Evolutionary conservation across 257 asterid genomes (phyloP).

Genomic region (Solanum chiquidenum): DNA sequence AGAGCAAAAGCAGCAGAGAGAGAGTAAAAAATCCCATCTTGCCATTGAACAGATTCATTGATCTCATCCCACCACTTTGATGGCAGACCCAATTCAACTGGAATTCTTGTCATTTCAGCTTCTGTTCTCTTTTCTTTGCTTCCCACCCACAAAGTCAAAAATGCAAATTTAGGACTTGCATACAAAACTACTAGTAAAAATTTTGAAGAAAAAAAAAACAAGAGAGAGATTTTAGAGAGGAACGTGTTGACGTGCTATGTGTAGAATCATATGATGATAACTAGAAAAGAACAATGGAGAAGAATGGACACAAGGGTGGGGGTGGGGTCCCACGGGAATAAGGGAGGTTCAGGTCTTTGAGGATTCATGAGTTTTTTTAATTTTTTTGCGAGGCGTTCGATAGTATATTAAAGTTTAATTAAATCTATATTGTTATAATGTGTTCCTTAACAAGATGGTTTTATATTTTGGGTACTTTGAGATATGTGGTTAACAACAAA

Average conservation of each 20-base stretch:
- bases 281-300: background rate
- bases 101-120: slow-evolving; percentile 40
- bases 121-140: background rate
- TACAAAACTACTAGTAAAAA: background rate
- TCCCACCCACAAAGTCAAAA: background rate
- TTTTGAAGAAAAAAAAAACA: background rate
- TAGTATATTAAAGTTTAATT: too few species aligned
- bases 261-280: background rate
- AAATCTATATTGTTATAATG: too few species aligned
- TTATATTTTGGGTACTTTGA: too few species aligned
- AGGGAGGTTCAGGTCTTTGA: background rate
- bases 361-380: too few species aligned
- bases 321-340: background rate
- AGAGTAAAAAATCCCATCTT: slow-evolving; percentile 75
- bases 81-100: slow-evolving; percentile 13
- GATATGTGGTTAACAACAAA: too few species aligned
- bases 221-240: background rate
- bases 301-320: background rate
- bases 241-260: background rate
- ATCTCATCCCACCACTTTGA: slow-evolving; percentile 79
- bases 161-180: background rate
- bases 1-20: slow-evolving; percentile 68
- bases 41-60: slow-evolving; percentile 77
- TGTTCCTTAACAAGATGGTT: too few species aligned
- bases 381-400: too few species aligned